These are phyloP conservation scores for Cerrena zonata DNA, from an alignment of 1,284 basidiomycete genomes.

Conservation along the genomic window DNA sequence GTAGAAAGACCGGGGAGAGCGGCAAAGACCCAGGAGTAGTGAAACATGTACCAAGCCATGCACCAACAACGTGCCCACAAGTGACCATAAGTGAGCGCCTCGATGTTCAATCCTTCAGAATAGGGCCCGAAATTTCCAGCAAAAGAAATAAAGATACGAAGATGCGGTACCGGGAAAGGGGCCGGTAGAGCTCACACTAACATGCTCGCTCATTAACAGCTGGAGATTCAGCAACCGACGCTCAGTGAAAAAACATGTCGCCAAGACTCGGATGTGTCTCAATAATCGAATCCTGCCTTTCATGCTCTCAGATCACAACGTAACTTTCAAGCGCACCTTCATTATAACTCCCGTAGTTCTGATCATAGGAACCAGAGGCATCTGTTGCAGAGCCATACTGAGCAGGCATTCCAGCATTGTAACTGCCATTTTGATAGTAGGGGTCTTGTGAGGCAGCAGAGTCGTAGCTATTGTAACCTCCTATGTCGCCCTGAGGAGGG, in stretches of 20 bases:
- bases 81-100: not conserved
- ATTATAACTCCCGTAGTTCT: constrained; percentile 57
- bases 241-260: constrained; percentile 2
- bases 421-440: constrained; percentile 61
- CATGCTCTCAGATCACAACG: constrained; percentile 21
- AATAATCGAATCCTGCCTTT: constrained; percentile 7
- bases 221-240: constrained; percentile 20
- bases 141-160: not conserved
- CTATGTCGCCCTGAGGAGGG: constrained; percentile 53
- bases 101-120: too few species aligned
- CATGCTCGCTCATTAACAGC: constrained; percentile 39
- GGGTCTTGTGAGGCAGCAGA: constrained; percentile 49
- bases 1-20: constrained; percentile 28
- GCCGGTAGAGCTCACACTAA: constrained; percentile 27
- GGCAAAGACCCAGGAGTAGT: constrained; percentile 33
- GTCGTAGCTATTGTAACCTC: constrained; percentile 62
- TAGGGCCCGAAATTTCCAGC: not conserved
- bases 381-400: constrained; percentile 40
- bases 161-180: constrained; percentile 4
- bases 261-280: constrained; percentile 1
- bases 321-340: constrained; percentile 73
- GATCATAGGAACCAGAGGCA: constrained; percentile 42
- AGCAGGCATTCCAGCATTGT: constrained; percentile 36
- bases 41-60: not conserved
- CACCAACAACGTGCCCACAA: not conserved